Percentiles rank a stretch among this genome's conserved stretches.
Conservation (phyloP, 2,329 filamentous ascomycete genomes). For the Ampelomyces quisqualis region DNA sequence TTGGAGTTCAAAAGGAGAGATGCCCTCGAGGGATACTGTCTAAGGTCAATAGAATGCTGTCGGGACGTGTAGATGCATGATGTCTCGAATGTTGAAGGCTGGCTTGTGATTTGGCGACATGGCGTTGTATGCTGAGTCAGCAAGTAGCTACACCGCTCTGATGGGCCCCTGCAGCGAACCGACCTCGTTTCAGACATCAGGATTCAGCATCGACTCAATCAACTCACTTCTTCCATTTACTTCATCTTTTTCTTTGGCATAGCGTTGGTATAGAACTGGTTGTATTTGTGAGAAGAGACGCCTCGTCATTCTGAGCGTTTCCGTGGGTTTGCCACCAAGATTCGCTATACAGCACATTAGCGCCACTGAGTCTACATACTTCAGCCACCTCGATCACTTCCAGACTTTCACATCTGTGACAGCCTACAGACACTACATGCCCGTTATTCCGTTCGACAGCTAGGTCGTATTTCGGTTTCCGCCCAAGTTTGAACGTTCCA, state of each 20-base stretch:
- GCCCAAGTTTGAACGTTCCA: neutral
- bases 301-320: slow-evolving; percentile 21
- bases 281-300: slow-evolving; percentile 14
- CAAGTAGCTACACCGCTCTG: neutral
- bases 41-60: slow-evolving; percentile 13
- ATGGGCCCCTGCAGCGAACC: neutral
- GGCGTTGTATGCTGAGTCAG: too few relatives aligned
- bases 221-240: slow-evolving; percentile 1
- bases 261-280: slow-evolving; percentile 32
- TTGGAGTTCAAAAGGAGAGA: slow-evolving; percentile 26
- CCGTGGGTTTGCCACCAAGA: slow-evolving; percentile 28
- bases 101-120: slow-evolving; percentile 5
- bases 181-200: too few relatives aligned
- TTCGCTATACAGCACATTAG: slow-evolving; percentile 7
- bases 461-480: neutral
- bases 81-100: slow-evolving; percentile 25
- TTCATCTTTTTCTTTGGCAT: slow-evolving; percentile 27
- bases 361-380: neutral
- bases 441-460: neutral
- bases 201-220: too few relatives aligned
- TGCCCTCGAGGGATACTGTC: slow-evolving; percentile 14
- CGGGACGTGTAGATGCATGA: slow-evolving; percentile 20
- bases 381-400: neutral
- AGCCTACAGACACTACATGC: neutral
- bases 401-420: neutral